Conservation (phyloP, 306 rosid species). For the Vigna reflexopilosa region DNA sequence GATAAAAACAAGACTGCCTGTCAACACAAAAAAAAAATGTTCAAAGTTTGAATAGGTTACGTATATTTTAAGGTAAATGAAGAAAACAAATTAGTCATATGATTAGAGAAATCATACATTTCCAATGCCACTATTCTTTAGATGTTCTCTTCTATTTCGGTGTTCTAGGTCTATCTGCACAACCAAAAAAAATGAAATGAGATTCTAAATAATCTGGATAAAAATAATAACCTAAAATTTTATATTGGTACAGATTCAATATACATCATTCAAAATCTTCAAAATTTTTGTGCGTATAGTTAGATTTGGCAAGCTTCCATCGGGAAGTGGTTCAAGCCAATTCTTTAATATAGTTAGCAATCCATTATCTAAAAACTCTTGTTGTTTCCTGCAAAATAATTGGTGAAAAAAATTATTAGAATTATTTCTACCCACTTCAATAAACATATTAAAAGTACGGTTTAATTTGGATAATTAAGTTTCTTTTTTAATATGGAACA, state of each 20-base stretch:
- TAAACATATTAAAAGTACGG: too few relatives aligned
- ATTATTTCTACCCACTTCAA: too few relatives aligned
- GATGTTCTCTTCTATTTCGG: constrained; percentile 86
- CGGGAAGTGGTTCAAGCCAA: constrained; percentile 98
- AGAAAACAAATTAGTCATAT: constrained; percentile 1
- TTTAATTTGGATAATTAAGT: too few relatives aligned
- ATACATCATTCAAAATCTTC: constrained; percentile 60
- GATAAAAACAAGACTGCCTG: constrained; percentile 94
- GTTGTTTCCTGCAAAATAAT: constrained; percentile 42
- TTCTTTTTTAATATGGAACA: too few relatives aligned
- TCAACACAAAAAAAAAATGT: constrained; percentile 27
- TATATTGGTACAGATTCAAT: too few relatives aligned
- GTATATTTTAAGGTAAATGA: background rate
- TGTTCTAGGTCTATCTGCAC: constrained; percentile 92
- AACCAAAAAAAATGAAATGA: constrained; percentile 43
- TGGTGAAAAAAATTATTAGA: background rate
- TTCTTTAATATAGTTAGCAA: constrained; percentile 79
- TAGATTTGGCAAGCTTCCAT: constrained; percentile 93
- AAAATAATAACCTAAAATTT: constrained; percentile 7
- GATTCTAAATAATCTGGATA: constrained; percentile 21
- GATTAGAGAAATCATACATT: constrained; percentile 60
- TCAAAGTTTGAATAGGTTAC: background rate
- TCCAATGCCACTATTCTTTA: constrained; percentile 97
- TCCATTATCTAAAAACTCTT: constrained; percentile 92
- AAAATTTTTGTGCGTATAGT: constrained; percentile 84